Conservation (phyloP, 441 rosid genomes). For the Melastoma candidum region DNA sequence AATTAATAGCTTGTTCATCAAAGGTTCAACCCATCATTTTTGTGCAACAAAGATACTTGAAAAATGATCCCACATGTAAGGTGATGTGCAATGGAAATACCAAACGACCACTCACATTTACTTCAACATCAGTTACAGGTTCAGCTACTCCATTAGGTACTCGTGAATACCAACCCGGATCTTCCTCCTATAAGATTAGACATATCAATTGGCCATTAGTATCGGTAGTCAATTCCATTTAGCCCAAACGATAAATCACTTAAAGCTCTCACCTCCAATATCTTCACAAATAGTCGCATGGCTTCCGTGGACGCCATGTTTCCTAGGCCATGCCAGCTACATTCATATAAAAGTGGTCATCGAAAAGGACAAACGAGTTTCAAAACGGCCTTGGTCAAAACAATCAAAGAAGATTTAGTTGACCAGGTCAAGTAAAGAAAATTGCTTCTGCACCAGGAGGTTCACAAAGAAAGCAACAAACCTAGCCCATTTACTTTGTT, state of each 20-base stretch:
- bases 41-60: background rate
- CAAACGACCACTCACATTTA: slow-evolving; percentile 52
- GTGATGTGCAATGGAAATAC: background rate
- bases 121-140: slow-evolving; percentile 57
- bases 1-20: too few relatives aligned
- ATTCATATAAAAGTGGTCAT: slow-evolving; percentile 14
- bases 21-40: background rate
- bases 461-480: slow-evolving; percentile 15
- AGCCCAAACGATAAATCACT: slow-evolving; percentile 1
- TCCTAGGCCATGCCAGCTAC: slow-evolving; percentile 96
- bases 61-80: background rate
- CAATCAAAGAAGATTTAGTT: too few relatives aligned
- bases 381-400: too few relatives aligned
- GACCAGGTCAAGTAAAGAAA: background rate
- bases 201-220: background rate
- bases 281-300: slow-evolving; percentile 99
- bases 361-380: slow-evolving; percentile 1
- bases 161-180: slow-evolving; percentile 97
- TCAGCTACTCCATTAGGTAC: slow-evolving; percentile 61
- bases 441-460: background rate
- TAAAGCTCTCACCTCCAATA: slow-evolving; percentile 61
- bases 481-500: slow-evolving; percentile 98
- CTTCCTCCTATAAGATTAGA: slow-evolving; percentile 61
- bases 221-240: background rate
- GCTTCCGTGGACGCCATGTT: slow-evolving; percentile 90